Conservation (phyloP, 2,329 filamentous ascomycete genomes). For the Diaporthe citriasiana region DNA sequence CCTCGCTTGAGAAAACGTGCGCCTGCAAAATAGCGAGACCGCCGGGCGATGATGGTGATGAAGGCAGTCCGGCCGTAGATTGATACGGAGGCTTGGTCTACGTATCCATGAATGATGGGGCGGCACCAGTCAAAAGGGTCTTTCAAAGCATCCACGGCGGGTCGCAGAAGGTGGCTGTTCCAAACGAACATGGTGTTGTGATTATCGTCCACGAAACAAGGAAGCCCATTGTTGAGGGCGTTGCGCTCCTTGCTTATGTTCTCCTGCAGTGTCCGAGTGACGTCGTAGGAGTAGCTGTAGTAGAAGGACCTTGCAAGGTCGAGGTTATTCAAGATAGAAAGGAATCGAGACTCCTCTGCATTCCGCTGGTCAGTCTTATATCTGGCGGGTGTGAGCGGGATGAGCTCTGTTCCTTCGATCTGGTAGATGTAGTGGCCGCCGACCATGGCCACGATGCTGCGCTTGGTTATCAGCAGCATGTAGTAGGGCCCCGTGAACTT, state of each 20-base stretch:
- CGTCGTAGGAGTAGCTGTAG: conserved; percentile 98
- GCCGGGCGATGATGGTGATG: conserved; percentile 92
- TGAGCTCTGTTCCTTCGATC: conserved; percentile 91
- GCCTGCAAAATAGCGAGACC: conserved; percentile 94
- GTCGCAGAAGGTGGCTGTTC: conserved; percentile 91
- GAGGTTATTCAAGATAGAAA: conserved; percentile 89
- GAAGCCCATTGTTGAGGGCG: conserved; percentile 74
- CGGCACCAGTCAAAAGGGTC: conserved; percentile 96
- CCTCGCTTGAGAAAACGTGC: conserved; percentile 95
- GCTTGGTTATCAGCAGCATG: conserved; percentile 96
- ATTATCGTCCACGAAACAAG: conserved; percentile 71
- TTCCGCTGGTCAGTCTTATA: conserved; percentile 84
- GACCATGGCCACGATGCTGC: conserved; percentile 95
- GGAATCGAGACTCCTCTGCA: conserved; percentile 89
- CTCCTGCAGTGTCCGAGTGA: conserved; percentile 91
- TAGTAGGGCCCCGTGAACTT: conserved; percentile 96
- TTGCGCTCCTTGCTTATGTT: conserved; percentile 88
- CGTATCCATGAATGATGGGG: conserved; percentile 95
- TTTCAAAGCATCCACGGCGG: conserved; percentile 77
- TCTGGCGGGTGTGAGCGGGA: conserved; percentile 84
- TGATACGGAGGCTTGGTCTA: conserved; percentile 88
- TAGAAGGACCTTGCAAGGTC: conserved; percentile 95
- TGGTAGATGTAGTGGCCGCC: conserved; percentile 97
- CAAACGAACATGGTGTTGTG: conserved; percentile 98
- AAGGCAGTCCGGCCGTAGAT: conserved; percentile 92